Evolutionary conservation across 768 basidiomycete genomes (phyloP).

Genomic region (Trametes cinnabarina): DNA sequence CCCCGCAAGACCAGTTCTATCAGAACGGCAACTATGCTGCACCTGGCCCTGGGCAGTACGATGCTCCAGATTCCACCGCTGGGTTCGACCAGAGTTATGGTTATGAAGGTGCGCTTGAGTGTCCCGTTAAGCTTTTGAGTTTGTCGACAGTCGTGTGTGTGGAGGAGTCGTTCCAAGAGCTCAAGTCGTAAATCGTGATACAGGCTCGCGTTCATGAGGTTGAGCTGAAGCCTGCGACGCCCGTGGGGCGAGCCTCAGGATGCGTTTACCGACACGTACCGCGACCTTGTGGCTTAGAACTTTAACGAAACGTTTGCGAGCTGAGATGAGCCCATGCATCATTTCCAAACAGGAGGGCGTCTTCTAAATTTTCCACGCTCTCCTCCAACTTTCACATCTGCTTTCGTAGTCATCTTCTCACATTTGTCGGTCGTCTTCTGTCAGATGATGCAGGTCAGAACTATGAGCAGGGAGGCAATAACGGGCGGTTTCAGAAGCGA

Average conservation of each 20-base stretch:
- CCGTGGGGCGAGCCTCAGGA: conserved; percentile 18
- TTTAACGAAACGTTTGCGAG: neutral
- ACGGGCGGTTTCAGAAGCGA: conserved; percentile 42
- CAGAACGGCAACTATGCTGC: conserved; percentile 63
- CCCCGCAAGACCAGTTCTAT: conserved; percentile 63
- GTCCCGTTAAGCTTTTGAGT: conserved; percentile 44
- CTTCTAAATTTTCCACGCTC: neutral
- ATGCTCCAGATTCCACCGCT: conserved; percentile 42
- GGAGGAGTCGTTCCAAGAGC: neutral
- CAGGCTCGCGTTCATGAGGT: neutral
- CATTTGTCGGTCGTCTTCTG: conserved; percentile 33
- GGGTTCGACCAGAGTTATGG: conserved; percentile 61
- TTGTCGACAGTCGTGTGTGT: neutral
- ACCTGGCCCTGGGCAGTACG: conserved; percentile 47
- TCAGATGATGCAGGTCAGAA: conserved; percentile 62
- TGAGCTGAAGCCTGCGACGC: conserved; percentile 7
- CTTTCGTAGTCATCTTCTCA: conserved; percentile 18
- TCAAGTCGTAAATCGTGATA: neutral
- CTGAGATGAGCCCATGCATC: too few relatives aligned
- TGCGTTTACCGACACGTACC: neutral
- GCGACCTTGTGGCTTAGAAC: neutral
- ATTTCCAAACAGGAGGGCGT: neutral
- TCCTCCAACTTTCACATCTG: neutral
- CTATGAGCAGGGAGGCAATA: conserved; percentile 48
- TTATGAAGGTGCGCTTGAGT: conserved; percentile 84